These are phyloP conservation scores for Verticillium dahliae DNA, from an alignment of 2,329 filamentous ascomycete species.

Conservation along the genomic window DNA sequence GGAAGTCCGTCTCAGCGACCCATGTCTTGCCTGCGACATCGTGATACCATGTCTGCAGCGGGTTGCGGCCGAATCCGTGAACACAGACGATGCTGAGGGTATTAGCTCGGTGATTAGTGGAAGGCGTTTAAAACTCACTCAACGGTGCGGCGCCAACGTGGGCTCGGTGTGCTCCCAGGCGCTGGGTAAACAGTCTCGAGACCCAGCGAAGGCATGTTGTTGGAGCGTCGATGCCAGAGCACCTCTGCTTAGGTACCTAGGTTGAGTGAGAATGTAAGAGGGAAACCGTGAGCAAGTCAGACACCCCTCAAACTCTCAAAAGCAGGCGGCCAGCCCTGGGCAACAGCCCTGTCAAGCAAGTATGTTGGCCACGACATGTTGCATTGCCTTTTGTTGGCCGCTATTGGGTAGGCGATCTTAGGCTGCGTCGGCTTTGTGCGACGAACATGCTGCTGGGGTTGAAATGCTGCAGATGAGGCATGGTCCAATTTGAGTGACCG, in stretches of 20 bases:
- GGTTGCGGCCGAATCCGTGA: constrained; percentile 14
- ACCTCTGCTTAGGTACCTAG: not conserved
- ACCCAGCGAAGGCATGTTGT: constrained; percentile 6
- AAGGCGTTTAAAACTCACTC: constrained; percentile 1
- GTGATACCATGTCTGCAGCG: constrained; percentile 15
- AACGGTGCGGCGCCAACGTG: constrained; percentile 3
- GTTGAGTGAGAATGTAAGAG: not conserved
- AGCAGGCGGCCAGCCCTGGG: not conserved
- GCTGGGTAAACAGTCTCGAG: constrained; percentile 9
- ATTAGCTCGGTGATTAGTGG: not conserved
- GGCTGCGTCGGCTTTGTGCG: not conserved
- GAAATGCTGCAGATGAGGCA: not conserved
- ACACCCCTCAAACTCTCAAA: not conserved
- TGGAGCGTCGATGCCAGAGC: not conserved
- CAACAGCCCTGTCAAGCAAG: not conserved
- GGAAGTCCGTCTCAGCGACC: constrained; percentile 17
- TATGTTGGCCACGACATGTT: not conserved
- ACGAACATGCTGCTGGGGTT: not conserved
- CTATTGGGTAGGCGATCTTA: not conserved
- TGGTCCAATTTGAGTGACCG: not conserved
- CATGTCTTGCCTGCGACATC: constrained; percentile 16
- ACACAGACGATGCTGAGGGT: constrained; percentile 15
- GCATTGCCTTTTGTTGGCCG: not conserved
- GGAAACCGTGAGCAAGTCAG: not conserved
- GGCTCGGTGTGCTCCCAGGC: not conserved